phyloP scores from a whole-genome alignment of 2,329 filamentous ascomycete genomes.

The Arthroderma uncinatum region DNA sequence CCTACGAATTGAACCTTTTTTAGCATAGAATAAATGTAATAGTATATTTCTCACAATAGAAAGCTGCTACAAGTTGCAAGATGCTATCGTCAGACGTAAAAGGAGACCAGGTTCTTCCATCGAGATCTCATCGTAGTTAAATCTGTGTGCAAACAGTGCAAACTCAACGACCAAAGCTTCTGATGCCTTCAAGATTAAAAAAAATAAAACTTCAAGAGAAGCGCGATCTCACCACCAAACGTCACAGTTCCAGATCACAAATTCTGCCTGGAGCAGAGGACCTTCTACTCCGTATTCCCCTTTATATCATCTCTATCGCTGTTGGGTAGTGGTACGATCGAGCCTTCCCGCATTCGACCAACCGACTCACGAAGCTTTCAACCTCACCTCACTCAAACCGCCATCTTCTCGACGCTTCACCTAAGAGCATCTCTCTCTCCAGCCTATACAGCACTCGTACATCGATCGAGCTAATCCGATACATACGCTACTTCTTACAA shows the following conservation, averaged over 20 bases:
- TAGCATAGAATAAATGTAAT: neutral
- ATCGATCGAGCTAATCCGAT: neutral
- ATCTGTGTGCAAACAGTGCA: slow-evolving; percentile 4
- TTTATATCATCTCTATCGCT: slow-evolving; percentile 3
- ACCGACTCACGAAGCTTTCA: neutral
- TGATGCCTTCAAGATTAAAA: neutral
- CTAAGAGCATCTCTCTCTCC: neutral
- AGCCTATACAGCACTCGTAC: slow-evolving; percentile 1
- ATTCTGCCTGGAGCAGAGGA: slow-evolving; percentile 17
- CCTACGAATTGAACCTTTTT: neutral
- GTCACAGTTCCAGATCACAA: neutral
- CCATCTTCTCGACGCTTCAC: neutral
- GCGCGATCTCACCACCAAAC: neutral
- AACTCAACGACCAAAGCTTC: slow-evolving; percentile 2
- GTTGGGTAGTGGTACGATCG: slow-evolving; percentile 8
- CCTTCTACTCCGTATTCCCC: neutral
- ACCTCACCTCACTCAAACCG: neutral
- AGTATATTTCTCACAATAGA: neutral
- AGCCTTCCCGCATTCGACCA: slow-evolving; percentile 10
- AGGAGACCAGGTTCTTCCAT: neutral
- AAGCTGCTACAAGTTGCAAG: neutral
- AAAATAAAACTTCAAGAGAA: slow-evolving; percentile 3
- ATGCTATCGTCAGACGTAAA: neutral
- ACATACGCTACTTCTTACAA: slow-evolving; percentile 11
- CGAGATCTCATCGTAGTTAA: too few relatives aligned